These are phyloP conservation scores for Cystobasidiopsis lactophilus DNA, from an alignment of 768 basidiomycete genomes.

Conservation along the genomic window DNA sequence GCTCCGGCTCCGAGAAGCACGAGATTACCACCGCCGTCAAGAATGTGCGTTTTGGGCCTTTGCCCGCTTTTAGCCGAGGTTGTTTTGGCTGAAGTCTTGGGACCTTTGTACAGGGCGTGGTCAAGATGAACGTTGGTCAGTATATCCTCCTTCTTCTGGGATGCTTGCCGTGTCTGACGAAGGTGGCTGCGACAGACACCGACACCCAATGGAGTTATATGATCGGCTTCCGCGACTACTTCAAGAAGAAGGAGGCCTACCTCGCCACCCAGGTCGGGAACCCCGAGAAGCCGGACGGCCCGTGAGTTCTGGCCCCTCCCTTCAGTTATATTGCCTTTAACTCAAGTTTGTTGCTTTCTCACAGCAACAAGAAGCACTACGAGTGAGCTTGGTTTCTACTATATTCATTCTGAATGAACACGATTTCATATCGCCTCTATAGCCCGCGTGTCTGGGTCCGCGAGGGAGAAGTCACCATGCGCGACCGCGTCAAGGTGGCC, in stretches of 20 bases:
- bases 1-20: constrained; percentile 86
- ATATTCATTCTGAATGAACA: not conserved
- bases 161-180: no score
- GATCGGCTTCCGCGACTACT: constrained; percentile 53
- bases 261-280: constrained; percentile 80
- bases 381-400: not conserved
- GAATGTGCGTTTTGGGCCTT: constrained; percentile 27
- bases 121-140: constrained; percentile 80
- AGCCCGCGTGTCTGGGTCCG: constrained; percentile 97
- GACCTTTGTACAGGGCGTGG: no score
- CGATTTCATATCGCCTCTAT: constrained; percentile 37
- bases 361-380: not conserved
- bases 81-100: no score
- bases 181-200: constrained; percentile 11
- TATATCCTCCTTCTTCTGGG: no score
- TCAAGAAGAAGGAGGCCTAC: constrained; percentile 67
- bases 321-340: not conserved
- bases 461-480: constrained; percentile 87
- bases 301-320: no score
- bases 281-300: constrained; percentile 85
- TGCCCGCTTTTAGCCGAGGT: no score
- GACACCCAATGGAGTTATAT: constrained; percentile 87
- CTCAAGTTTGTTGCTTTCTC: not conserved
- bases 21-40: constrained; percentile 80
- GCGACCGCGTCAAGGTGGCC: constrained; percentile 73